Evolutionary conservation across 768 basidiomycete genomes (phyloP).

Genomic region (Leccinellum luteum): DNA sequence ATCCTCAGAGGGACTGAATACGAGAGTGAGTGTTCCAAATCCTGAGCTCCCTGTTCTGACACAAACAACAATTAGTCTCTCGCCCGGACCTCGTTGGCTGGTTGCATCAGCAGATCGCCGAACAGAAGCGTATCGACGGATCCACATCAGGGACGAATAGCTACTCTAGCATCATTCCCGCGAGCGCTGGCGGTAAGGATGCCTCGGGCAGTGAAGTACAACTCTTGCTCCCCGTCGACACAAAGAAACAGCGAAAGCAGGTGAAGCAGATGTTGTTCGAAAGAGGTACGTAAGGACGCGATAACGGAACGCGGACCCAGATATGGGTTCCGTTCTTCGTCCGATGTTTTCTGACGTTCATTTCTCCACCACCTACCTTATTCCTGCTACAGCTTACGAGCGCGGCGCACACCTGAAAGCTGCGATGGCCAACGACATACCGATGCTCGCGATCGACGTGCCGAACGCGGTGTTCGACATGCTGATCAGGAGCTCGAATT

Average conservation of each 20-base stretch:
- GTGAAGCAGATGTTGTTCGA: constrained; percentile 69
- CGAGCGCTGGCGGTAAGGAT: constrained; percentile 35
- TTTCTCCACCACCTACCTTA: neutral
- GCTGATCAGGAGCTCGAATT: constrained; percentile 53
- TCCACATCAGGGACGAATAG: constrained; percentile 56
- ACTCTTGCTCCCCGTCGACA: constrained; percentile 63
- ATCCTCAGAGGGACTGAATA: constrained; percentile 75
- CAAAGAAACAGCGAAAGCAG: constrained; percentile 72
- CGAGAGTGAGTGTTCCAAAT: constrained; percentile 48
- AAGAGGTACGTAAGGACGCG: constrained; percentile 43
- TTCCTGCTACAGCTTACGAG: constrained; percentile 53
- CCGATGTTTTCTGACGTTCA: neutral
- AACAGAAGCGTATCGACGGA: constrained; percentile 74
- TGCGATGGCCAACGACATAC: constrained; percentile 57
- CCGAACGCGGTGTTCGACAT: constrained; percentile 56
- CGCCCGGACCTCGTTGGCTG: constrained; percentile 70
- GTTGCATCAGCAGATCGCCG: constrained; percentile 74
- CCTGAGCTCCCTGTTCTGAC: constrained; percentile 1
- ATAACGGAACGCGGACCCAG: neutral
- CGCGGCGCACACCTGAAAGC: constrained; percentile 55
- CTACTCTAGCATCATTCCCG: constrained; percentile 39
- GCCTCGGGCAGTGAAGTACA: constrained; percentile 48
- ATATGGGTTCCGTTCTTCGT: neutral
- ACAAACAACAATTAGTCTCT: constrained; percentile 43
- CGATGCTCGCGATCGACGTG: constrained; percentile 73